Percentiles rank a stretch among this genome's conserved stretches.
These are phyloP conservation scores for Chlamydomonas sphaeroides DNA, from an alignment of 139 green algal species.

Conservation along the genomic window DNA sequence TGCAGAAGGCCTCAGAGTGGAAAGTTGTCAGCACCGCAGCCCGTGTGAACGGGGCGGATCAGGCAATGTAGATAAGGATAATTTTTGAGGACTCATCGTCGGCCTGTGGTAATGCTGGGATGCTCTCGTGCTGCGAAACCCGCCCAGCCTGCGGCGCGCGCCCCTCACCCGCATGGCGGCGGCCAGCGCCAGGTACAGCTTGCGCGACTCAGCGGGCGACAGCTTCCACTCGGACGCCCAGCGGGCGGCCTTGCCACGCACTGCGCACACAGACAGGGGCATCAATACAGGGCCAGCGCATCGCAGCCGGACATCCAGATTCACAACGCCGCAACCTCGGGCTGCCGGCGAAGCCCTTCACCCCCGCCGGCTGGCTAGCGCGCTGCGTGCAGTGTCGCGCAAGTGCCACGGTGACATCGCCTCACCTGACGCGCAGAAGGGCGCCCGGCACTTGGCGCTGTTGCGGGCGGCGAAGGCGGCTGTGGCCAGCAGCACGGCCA, in stretches of 20 bases:
- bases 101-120: not conserved
- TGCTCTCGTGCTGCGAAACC: not conserved
- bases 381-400: too few species aligned
- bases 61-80: conserved; percentile 74
- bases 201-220: conserved; percentile 31
- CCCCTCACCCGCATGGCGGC: conserved; percentile 60
- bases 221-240: conserved; percentile 57
- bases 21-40: conserved; percentile 37
- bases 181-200: conserved; percentile 62
- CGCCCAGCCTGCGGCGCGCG: too few species aligned
- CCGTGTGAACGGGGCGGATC: conserved; percentile 16
- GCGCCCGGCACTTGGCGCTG: not conserved
- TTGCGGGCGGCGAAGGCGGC: conserved; percentile 36
- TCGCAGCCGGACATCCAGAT: too few species aligned
- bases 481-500: conserved; percentile 40
- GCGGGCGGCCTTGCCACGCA: conserved; percentile 53
- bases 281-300: not conserved
- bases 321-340: too few species aligned
- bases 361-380: too few species aligned
- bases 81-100: conserved; percentile 21
- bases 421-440: conserved; percentile 15
- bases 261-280: not conserved
- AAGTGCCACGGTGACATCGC: not conserved
- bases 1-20: conserved; percentile 20
- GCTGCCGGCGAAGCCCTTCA: too few species aligned